Base-by-base conservation (phyloP, 495 filamentous ascomycete species). In the Glonium stellatum region DNA sequence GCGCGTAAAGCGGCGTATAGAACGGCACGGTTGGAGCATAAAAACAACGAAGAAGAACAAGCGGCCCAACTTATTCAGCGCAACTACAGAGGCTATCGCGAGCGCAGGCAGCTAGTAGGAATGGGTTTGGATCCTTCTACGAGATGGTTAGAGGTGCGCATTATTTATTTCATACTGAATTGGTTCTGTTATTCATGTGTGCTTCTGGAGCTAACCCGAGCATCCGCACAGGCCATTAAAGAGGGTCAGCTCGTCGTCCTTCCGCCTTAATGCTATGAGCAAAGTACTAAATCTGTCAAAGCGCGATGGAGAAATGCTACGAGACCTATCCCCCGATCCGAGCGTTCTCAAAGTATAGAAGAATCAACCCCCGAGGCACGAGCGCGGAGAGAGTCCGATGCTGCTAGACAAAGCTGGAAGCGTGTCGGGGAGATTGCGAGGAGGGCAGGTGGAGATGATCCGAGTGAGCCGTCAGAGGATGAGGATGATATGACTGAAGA, bases 31-130 rank as follows among this genome's bases (percentile, higher is more conserved):
- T 18, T 31, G 11, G 34, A 36, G 6, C 12, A 10, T 11, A 23
- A 55, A 15, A 55, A 21, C 36, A 5, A 37, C 4, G 23, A 57
- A 42, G 42, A 64, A 46, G 55, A 54, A 41, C 47, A 34, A 6
- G 65, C 65, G 15, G 65, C 65, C 0, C 53, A 58, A 27, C 6
- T 61, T 53, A 67, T 67, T 11, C 65, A 92, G 77, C 78, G 85
- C 44, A 80, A 79, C 3, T 90, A 88, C 68, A 78, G 88, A 36
- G 88, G 88, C 5, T 84, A 90, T 69, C 79, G 87, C 39, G 79
- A 78, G 31, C 80, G 88, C 25, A 74, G 88, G 54, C 80, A 86
- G 68, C 71, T 91, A 36, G 70, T 76, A 41, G 88, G 87, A 0
- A 71, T 86, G 54, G 79, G 77, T 10, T 64, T 92, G 15, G 80